Evolutionary conservation across 768 basidiomycete species (phyloP).

Genomic region (Amanita jacksonii): DNA sequence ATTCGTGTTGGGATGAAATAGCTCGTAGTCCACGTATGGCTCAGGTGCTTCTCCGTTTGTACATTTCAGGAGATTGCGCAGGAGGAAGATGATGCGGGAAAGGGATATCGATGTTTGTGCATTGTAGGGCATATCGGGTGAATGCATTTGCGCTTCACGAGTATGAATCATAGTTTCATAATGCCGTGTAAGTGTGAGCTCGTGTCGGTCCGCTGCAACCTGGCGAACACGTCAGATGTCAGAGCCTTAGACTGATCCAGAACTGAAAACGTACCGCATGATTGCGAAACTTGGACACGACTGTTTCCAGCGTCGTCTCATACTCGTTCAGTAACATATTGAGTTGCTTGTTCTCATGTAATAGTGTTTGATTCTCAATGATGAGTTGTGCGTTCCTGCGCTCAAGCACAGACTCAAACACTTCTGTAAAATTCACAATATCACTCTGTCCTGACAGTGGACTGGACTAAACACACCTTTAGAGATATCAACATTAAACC

Average conservation of each 20-base stretch:
- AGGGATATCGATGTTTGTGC: constrained; percentile 57
- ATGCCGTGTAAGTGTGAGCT: constrained; percentile 77
- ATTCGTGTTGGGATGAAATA: neutral
- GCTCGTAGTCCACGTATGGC: constrained; percentile 1
- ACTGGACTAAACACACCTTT: constrained; percentile 42
- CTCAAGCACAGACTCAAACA: constrained; percentile 89
- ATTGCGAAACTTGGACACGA: constrained; percentile 93
- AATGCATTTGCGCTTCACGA: constrained; percentile 47
- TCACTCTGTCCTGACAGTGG: constrained; percentile 13
- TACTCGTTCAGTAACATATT: constrained; percentile 87
- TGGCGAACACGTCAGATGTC: constrained; percentile 23
- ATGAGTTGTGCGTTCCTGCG: constrained; percentile 81
- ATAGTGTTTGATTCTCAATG: constrained; percentile 86
- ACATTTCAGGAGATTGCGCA: constrained; percentile 64
- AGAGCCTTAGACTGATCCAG: constrained; percentile 8
- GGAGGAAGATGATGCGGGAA: constrained; percentile 57
- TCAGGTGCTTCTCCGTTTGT: constrained; percentile 48
- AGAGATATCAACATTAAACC: constrained; percentile 83
- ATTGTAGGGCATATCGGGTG: constrained; percentile 47
- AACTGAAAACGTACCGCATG: constrained; percentile 58
- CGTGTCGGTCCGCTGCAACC: constrained; percentile 90
- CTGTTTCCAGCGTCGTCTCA: constrained; percentile 87
- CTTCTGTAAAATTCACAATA: constrained; percentile 50
- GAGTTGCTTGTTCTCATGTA: constrained; percentile 94
- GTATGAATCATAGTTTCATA: constrained; percentile 76